Evolutionary conservation across 2,329 filamentous ascomycete species (phyloP), one percentile per base, ranked within the genome.

Genomic region (Lachnellula cervina): DNA sequence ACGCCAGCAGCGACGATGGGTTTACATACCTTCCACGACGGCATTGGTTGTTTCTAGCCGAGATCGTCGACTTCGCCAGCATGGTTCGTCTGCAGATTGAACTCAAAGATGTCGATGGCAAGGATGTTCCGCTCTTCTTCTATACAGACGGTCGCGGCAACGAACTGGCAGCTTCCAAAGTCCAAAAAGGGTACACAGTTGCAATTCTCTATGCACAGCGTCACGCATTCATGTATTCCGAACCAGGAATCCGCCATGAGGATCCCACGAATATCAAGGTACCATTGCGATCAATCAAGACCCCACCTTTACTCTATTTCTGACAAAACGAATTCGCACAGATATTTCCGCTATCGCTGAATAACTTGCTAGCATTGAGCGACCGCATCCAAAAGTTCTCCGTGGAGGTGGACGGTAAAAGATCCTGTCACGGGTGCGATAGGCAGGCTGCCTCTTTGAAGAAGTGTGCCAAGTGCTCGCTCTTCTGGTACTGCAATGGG

Each of bases 401-500:
- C 19, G 55, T 17, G 44, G 51, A 64, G 45, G 13, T 49, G 28
- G 25, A 57, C 50, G 63, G 63, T 49, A 56, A 55, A 6, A 65
- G 60, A 55, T 60, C 43, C 19, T 64, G 61, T 47, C 59, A 64
- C 21, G 61, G 62, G 16, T 63, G 61, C 46, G 58, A 52, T 43
- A 62, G 60, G 19, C 50, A 61, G 49, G 56, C 45, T 47, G 42
- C 51, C 34, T 61, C 59, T 44, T 21, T 67, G 38, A 8, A 57
- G n/a, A 28, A 28, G 40, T 68, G 64, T 44, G 25, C 11, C 14
- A 62, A 49, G 32, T 68, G 66, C 54, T 61, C 45, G n/a, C 51
- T 44, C 37, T 66, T 66, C 56, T 67, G 60, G 63, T 68, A 66
- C 55, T 68, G 62, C 49, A 35, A 62, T 47, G 61, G 43, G 56